Evolutionary conservation across 2,329 filamentous ascomycete species (phyloP), one percentile per base, ranked within the genome.

Genomic region (Nemania sp.): DNA sequence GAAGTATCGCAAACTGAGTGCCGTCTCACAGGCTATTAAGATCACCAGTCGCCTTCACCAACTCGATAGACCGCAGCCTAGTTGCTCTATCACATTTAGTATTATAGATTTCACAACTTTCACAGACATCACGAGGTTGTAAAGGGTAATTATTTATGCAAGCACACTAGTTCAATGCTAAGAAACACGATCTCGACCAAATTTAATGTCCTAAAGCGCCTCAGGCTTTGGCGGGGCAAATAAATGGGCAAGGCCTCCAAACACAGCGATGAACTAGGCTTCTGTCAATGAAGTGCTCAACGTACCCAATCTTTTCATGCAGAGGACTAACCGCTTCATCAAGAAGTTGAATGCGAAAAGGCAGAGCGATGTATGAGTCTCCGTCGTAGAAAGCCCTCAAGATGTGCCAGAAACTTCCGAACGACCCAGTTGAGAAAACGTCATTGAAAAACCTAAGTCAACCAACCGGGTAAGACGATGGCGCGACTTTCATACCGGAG

Each of bases 361-460:
- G 55, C 20, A 57, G 45, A 11, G 55, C 33, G 8, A 57, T 28
- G 20, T 60, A 62, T 11, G 43, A 36, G 15, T 61, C 52, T 22
- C 49, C 43, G 24, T 61, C 60, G 33, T 61, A 59, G 33, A 56
- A 57, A 9, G 36, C 57, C 23, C 60, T 56, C 36, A 60, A 33
- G 30, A 51, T 6, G 42, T 57, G 48, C 54, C 52, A 61, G 50
- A 58, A 51, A 3, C 50, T 41, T 22, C 33, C 44, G 33, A 51
- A 51, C 7, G 28, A 26, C 19, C 54, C 57, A 14, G 41, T 54
- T 17, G 37, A 48, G n/a, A 60, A 31, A 7, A 61, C 7, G 12
- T 60, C 60, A 40, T 61, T 61, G 54, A 61, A 58, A 44, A 60
- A 61, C 49, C 60, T 61, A 34, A 31, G 42, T 22, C 12, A 15